Evolutionary conservation across 2,329 filamentous ascomycete genomes (phyloP).

Genomic region (Fusarium mangiferae): DNA sequence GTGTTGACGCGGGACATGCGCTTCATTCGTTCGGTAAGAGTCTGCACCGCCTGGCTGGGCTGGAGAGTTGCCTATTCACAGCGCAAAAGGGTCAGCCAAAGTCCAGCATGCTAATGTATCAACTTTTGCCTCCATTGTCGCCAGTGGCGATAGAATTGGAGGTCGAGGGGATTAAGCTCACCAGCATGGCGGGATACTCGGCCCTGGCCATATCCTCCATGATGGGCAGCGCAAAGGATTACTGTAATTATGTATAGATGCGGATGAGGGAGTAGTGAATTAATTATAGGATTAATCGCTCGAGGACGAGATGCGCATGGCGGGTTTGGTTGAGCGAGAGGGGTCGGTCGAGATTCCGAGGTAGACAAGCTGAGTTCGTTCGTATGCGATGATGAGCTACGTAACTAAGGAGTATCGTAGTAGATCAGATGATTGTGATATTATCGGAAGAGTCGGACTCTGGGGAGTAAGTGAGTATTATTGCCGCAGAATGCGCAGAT

Average conservation of each 20-base stretch:
- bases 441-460: constrained; percentile 28
- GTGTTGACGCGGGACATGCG: constrained; percentile 86
- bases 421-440: constrained; percentile 6
- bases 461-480: background rate
- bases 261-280: constrained; percentile 6
- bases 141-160: background rate
- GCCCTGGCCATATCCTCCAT: constrained; percentile 84
- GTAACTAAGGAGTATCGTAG: constrained; percentile 7
- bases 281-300: constrained; percentile 30
- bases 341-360: constrained; percentile 36
- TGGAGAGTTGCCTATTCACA: constrained; percentile 76
- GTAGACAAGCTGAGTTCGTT: constrained; percentile 12
- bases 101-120: background rate
- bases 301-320: constrained; percentile 29
- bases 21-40: constrained; percentile 87
- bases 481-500: constrained; percentile 7
- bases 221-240: constrained; percentile 49
- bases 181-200: constrained; percentile 95
- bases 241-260: constrained; percentile 30
- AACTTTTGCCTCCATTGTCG: background rate
- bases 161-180: constrained; percentile 59
- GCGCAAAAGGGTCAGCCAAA: constrained; percentile 34
- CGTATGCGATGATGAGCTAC: constrained; percentile 8
- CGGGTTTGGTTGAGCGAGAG: constrained; percentile 22
- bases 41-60: constrained; percentile 81